Evolutionary conservation across 352 stramenopile species (phyloP), one percentile per base, ranked within the genome.

Genomic region (Paralagenidium karlingii): DNA sequence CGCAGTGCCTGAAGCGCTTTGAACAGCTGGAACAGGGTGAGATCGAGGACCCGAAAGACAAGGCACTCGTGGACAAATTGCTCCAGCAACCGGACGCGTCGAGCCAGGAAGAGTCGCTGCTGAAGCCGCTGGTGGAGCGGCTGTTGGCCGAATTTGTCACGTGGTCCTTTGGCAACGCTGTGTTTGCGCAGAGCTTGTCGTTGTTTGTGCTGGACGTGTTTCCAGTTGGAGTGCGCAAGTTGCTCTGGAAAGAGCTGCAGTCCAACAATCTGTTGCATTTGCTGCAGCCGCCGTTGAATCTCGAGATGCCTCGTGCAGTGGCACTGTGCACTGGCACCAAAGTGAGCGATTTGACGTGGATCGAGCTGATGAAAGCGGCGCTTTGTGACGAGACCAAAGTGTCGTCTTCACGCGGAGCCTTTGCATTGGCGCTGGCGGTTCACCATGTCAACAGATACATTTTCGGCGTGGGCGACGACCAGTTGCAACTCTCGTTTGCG

Each of bases 161-260:
- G 24, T 60, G 60, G 5, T 87, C 74, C 15, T 87, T 75, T 45
- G 74, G 54, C 5, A 78, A 87, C 43, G 43, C 43, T 26, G 60
- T 69, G 37, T 84, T 87, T 60, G 65, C 74, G 0, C 55, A 65
- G n/a, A 64, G 63, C 27, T 38, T 85, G 31, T 71, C 74, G 33
- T 47, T 87, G 48, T 57, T 83, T 13, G 34, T 87, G 29, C 36
- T 60, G 12, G 54, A 53, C 3, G 71, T 83, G 34, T 82, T 84
- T 27, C 60, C 70, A 22, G 22, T 68, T 8, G 49, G 47, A n/a
- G 29, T 82, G 11, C 68, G 69, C 20, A 71, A 67, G 29, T 80
- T 61, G 36, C 57, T 84, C 22, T 87, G 74, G 74, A 80, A 78
- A 42, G 73, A 87, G 47, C 51, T 87, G 1, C n/a, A n/a, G n/a